These are phyloP conservation scores for Tolypocladium paradoxum DNA, from an alignment of 2,329 filamentous ascomycete genomes.

Conservation along the genomic window DNA sequence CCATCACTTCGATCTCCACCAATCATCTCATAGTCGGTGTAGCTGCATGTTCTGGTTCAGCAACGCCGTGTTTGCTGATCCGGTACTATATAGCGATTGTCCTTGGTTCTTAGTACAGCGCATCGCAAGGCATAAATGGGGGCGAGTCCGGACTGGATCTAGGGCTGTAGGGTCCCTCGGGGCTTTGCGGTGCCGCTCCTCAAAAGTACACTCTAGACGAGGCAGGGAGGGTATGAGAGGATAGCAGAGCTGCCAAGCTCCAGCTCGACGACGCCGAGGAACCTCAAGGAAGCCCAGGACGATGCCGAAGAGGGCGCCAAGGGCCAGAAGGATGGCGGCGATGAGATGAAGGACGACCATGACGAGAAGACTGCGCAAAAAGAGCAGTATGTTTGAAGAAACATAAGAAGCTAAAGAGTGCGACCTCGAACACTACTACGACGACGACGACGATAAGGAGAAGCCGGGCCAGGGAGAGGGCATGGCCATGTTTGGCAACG, in stretches of 20 bases:
- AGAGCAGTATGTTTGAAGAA: too few relatives aligned
- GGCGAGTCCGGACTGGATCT: too few relatives aligned
- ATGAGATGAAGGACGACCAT: conserved; percentile 19
- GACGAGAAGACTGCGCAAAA: too few relatives aligned
- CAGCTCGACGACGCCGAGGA: conserved; percentile 89
- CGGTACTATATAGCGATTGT: too few relatives aligned
- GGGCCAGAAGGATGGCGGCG: conserved; percentile 11
- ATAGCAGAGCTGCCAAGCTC: conserved; percentile 63
- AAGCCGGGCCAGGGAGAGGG: conserved; percentile 47
- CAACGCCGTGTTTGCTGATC: too few relatives aligned
- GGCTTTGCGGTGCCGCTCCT: conserved; percentile 69
- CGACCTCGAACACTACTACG: conserved; percentile 91
- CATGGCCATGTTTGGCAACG: conserved; percentile 89
- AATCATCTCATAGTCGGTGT: too few relatives aligned
- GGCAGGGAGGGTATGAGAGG: conserved; percentile 60
- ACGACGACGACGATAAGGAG: conserved; percentile 59
- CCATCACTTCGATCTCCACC: too few relatives aligned
- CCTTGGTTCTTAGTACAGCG: too few relatives aligned
- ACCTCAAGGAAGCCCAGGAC: conserved; percentile 61
- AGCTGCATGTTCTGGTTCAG: too few relatives aligned
- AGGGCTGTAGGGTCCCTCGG: conserved; percentile 69
- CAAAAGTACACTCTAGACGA: conserved; percentile 67
- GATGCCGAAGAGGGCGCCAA: too few relatives aligned
- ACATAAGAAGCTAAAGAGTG: conserved; percentile 57
- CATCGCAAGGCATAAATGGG: too few relatives aligned